Conservation (phyloP, 1,139 yeast genomes). For the Taiozyma sp. region DNA sequence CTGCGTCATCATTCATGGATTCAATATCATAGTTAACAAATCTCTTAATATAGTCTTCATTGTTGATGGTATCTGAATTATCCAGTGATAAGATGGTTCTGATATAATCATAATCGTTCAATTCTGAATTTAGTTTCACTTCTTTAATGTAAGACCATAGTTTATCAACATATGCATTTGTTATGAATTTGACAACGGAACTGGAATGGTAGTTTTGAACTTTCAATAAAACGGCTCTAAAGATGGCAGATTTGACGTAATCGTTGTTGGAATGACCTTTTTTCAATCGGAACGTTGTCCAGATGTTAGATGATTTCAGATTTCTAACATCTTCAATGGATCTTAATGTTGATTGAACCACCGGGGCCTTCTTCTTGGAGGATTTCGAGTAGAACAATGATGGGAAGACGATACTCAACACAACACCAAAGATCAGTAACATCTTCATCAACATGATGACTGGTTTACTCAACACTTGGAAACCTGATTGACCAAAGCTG, state of each 20-base stretch:
- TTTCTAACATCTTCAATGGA: slow-evolving; percentile 18
- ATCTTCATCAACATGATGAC: slow-evolving; percentile 16
- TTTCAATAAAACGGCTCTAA: slow-evolving; percentile 26
- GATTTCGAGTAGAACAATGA: slow-evolving; percentile 17
- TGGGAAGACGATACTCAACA: slow-evolving; percentile 24
- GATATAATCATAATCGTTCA: slow-evolving; percentile 22
- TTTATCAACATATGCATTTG: slow-evolving; percentile 21
- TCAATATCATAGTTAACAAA: slow-evolving; percentile 13
- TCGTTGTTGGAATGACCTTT: slow-evolving; percentile 20
- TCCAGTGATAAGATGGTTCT: slow-evolving; percentile 23
- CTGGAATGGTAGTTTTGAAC: slow-evolving; percentile 17
- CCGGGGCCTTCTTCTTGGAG: slow-evolving; percentile 4
- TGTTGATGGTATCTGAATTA: slow-evolving; percentile 22
- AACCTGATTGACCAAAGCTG: slow-evolving; percentile 24
- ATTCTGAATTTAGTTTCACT: slow-evolving; percentile 13
- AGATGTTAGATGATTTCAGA: slow-evolving; percentile 14
- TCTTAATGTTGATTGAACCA: background rate
- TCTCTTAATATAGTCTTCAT: slow-evolving; percentile 18
- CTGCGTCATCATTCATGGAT: slow-evolving; percentile 8
- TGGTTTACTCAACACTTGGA: slow-evolving; percentile 21
- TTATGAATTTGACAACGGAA: slow-evolving; percentile 13
- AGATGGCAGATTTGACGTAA: slow-evolving; percentile 25
- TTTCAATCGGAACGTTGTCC: slow-evolving; percentile 19
- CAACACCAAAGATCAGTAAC: slow-evolving; percentile 20
- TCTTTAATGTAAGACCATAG: slow-evolving; percentile 25